Conservation (phyloP, 495 filamentous ascomycete species). For the Annulohypoxylon maeteangense region DNA sequence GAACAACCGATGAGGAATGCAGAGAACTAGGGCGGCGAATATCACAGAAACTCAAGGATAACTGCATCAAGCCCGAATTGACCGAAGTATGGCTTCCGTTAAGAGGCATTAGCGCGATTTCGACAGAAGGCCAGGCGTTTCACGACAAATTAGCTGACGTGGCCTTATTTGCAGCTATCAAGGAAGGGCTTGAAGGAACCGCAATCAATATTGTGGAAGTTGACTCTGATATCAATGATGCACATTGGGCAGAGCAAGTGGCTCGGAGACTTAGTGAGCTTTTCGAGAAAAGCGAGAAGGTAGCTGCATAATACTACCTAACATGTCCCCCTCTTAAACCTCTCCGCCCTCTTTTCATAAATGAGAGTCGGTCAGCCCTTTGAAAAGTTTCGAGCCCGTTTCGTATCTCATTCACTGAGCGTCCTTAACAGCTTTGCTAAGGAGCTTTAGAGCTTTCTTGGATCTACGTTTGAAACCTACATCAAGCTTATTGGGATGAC, state of each 20-base stretch:
- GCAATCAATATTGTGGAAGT: conserved; percentile 51
- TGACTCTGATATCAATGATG: conserved; percentile 54
- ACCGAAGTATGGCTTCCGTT: conserved; percentile 67
- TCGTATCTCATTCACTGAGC: conserved; percentile 27
- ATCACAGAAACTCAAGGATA: conserved; percentile 59
- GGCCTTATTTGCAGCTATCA: conserved; percentile 57
- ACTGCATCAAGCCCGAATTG: conserved; percentile 46
- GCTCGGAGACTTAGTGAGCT: conserved; percentile 39
- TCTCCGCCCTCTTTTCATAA: too few species aligned
- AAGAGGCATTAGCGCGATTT: conserved; percentile 58
- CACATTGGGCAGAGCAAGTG: conserved; percentile 54
- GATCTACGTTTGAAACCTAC: conserved; percentile 40
- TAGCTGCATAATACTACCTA: neutral
- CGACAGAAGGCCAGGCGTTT: conserved; percentile 48
- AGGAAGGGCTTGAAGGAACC: conserved; percentile 47
- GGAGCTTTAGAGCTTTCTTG: conserved; percentile 32
- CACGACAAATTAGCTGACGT: conserved; percentile 51
- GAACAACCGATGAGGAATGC: conserved; percentile 67
- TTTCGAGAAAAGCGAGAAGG: conserved; percentile 16
- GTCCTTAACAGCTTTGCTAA: conserved; percentile 26
- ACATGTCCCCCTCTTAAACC: neutral
- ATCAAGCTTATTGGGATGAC: conserved; percentile 40
- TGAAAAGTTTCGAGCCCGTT: too few species aligned
- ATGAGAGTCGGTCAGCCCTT: too few species aligned
- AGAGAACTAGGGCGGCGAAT: conserved; percentile 63